Base-by-base conservation (phyloP, 2,329 filamentous ascomycete genomes). In the Cercospora beticola region DNA sequence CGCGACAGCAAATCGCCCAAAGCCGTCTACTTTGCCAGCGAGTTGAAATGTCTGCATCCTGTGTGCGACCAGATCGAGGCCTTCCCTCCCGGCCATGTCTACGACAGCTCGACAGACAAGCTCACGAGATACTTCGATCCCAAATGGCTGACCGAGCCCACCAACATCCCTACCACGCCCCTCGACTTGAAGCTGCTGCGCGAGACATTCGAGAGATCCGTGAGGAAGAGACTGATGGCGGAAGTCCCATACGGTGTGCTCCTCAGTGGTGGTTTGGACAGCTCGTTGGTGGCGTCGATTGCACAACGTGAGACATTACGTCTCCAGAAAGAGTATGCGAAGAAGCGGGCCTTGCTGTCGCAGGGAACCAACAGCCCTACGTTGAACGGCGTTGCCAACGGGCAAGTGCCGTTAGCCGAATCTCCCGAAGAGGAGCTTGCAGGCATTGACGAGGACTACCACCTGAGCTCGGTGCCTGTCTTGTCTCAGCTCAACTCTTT, bases 191-290 rank as follows among this genome's bases (percentile, higher is more conserved):
- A 91, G 85, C 79, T 88, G 64, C 86, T 99, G 74, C 89, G 95
- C 73, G 87, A 90, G 78, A 89, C 90, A 1, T 86, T 99, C 69
- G 95, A 98, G 86, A 92, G 89, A 81, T 89, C 95, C 10, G 95
- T 99, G 67, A 89, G 94, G 78, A 99, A 99, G 85, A 90, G 95
- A 74, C 86, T 99, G 80, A 99, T 99, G 95, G 95, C 95, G 23
- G 95, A 99, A 82, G 95, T 99, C 40, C 95, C 95, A 16, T 99
- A 97, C 80, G 95, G 95, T 81, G 95, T 99, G 23, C 84, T 99
- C 68, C 86, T 99, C 61, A 99, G 95, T 63, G 95, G 95, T 77
- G 95, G 95, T 75, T 86, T 99, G 62, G 95, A 99, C 82, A 99
- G 95, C 58, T 97, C 93, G 80, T 83, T 99, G 46, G 68, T 67